Base-by-base conservation (phyloP, 306 rosid species). In the Quercus agrifolia region DNA sequence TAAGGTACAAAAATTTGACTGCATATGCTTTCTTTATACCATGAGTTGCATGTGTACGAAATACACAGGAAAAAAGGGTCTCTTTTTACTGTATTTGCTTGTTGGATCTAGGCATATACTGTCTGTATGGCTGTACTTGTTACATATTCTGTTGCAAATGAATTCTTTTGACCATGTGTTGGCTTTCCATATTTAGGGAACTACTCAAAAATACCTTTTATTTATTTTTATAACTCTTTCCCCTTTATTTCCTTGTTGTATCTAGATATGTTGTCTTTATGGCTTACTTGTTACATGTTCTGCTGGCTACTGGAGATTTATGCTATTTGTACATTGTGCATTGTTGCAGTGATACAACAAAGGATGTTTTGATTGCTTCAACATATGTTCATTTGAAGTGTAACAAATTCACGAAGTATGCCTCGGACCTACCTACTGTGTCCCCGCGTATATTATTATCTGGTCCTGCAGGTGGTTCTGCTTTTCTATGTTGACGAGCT, bases 391-490 rank as follows among this genome's bases (percentile, higher is more conserved):
- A 90, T 88, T 82, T 96, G 86, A 96, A 93, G 89, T 83, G 94
- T 80, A 82, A 82, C 73, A 89, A 88, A 80, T 91, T 88, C 77
- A 84, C 83, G 68, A 93, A 91, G 84, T 91, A 84, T 86, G 90
- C 90, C 70, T 87, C 93, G 5, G 92, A 89, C 44, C 94, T 96
- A 52, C 87, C 93, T 56, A 87, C 97, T 17, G 80, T 88, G 72
- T 89, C 88, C 82, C 97, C 99, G 5, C 92, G 97, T 28, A 88
- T 93, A 80, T 62, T 96, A 69, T 87, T 96, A 83, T 93, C 99
- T 58, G 99, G 99, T 76, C 98, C 99, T 21, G 81, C 98, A 84
- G 99, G 99, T 96, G 77, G 55, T 64, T 54, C 56, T 63, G 0
- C 62, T 18, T 77, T 57, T 83, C 75, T 49, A 58, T 62, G 20